Evolutionary conservation across 2,329 filamentous ascomycete species (phyloP), one percentile per base, ranked within the genome.

Genomic region (Myrmaecium sp.): DNA sequence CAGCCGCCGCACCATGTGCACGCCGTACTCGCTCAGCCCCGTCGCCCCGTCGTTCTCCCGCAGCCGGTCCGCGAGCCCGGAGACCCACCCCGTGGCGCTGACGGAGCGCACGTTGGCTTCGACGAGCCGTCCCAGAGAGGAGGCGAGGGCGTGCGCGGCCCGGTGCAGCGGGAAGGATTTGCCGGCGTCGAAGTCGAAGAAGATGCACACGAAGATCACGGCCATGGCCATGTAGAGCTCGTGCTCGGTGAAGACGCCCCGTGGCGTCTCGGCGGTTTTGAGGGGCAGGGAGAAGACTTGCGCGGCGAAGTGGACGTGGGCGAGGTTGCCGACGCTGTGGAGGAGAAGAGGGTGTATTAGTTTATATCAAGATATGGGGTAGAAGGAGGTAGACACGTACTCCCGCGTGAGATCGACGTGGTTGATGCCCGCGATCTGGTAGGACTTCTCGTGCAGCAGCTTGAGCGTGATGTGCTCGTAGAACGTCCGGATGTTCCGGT

Each of bases 351-450:
- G n/a, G n/a, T n/a, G n/a, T 12, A 13, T 25, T 6, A 26, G 26
- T 21, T 14, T 5, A 14, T 4, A 21, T 20, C 10, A 10, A 12
- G 5, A 27, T 15, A 9, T 17, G 14, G 19, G 19, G 10, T 10
- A n/a, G 16, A 17, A 41, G 14, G 14, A 9, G 5, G 14, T 5
- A 12, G 12, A 17, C 10, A 25, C 52, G 44, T 48, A 57, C 51
- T 66, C 63, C 31, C 61, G 52, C 5, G 62, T 62, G 60, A 81
- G 54, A 33, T 83, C 78, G 16, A 79, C 62, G 41, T 77, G 69
- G 19, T 62, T 63, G 19, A 57, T 57, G 2, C 62, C 62, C 3
- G 55, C 61, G 16, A 81, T 56, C 27, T 57, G 61, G 51, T 69
- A 77, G 20, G 66, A 68, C 44, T 77, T 75, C 18, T 69, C 62